Evolutionary conservation across 768 basidiomycete species (phyloP).

Genomic region (Pleurotus eryngii): DNA sequence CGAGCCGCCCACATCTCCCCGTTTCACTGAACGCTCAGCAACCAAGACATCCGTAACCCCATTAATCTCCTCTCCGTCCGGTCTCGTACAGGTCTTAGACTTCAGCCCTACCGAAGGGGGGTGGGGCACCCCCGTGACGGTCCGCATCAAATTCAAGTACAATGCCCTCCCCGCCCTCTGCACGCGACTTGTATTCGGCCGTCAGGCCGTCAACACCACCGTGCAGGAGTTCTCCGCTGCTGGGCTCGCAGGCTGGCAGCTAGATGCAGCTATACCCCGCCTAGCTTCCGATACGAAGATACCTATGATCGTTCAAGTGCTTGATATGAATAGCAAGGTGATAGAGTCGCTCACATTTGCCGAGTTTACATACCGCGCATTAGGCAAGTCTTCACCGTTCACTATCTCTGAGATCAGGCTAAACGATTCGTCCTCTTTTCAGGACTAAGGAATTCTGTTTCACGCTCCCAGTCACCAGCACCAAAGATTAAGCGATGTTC

Average conservation of each 20-base stretch:
- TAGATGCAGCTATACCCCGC: conserved; percentile 59
- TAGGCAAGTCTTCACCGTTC: conserved; percentile 28
- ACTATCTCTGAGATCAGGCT: conserved; percentile 3
- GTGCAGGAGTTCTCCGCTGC: conserved; percentile 51
- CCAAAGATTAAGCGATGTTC: conserved; percentile 1
- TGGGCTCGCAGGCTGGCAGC: conserved; percentile 56
- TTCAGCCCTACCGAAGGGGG: conserved; percentile 66
- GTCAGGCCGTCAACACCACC: conserved; percentile 62
- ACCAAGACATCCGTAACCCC: conserved; percentile 14
- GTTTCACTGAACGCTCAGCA: conserved; percentile 4
- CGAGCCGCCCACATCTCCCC: conserved; percentile 3
- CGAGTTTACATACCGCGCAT: conserved; percentile 61
- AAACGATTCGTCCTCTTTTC: conserved; percentile 7
- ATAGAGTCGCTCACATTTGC: conserved; percentile 71
- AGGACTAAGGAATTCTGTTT: conserved; percentile 22
- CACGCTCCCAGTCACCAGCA: conserved; percentile 25
- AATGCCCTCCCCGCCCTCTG: conserved; percentile 49
- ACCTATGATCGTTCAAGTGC: conserved; percentile 59
- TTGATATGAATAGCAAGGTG: conserved; percentile 49
- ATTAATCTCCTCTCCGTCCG: conserved; percentile 43
- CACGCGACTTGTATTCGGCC: conserved; percentile 73
- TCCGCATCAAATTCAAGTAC: conserved; percentile 58
- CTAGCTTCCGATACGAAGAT: conserved; percentile 45
- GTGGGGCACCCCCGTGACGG: conserved; percentile 58
- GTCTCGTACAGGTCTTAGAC: conserved; percentile 61